These are phyloP conservation scores for Pelagophyceae sp. DNA, from an alignment of 352 stramenopile genomes.

Conservation along the genomic window DNA sequence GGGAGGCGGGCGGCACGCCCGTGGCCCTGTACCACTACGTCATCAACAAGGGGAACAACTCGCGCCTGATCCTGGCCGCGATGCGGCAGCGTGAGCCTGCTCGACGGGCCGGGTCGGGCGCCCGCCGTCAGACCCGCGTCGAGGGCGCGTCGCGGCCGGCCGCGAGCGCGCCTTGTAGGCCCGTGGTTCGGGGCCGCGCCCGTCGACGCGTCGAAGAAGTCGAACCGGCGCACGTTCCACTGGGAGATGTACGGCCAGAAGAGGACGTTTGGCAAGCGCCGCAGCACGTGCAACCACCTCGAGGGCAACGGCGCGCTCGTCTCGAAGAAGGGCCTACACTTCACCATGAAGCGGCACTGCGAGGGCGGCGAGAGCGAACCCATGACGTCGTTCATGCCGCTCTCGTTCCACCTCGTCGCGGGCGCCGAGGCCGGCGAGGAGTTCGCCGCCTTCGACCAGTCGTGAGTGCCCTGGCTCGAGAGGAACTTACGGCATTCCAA, in stretches of 20 bases:
- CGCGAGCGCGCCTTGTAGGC: too few species aligned
- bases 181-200: slow-evolving; percentile 23
- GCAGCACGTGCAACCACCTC: slow-evolving; percentile 24
- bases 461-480: too few species aligned
- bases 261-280: background rate
- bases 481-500: too few species aligned
- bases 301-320: slow-evolving; percentile 22
- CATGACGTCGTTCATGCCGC: slow-evolving; percentile 20
- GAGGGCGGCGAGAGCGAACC: background rate
- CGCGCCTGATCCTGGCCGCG: slow-evolving; percentile 21
- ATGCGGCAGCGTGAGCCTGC: background rate
- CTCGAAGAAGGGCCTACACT: slow-evolving; percentile 22
- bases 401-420: slow-evolving; percentile 6
- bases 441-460: background rate
- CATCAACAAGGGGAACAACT: slow-evolving; percentile 27
- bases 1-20: background rate
- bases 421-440: background rate
- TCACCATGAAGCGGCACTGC: background rate
- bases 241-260: slow-evolving; percentile 26
- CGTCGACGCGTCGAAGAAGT: background rate
- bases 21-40: slow-evolving; percentile 20
- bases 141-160: too few species aligned
- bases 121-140: too few species aligned
- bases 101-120: too few species aligned
- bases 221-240: slow-evolving; percentile 8